Conservation (phyloP, 1,284 basidiomycete genomes). For the Moniliella sp. region DNA sequence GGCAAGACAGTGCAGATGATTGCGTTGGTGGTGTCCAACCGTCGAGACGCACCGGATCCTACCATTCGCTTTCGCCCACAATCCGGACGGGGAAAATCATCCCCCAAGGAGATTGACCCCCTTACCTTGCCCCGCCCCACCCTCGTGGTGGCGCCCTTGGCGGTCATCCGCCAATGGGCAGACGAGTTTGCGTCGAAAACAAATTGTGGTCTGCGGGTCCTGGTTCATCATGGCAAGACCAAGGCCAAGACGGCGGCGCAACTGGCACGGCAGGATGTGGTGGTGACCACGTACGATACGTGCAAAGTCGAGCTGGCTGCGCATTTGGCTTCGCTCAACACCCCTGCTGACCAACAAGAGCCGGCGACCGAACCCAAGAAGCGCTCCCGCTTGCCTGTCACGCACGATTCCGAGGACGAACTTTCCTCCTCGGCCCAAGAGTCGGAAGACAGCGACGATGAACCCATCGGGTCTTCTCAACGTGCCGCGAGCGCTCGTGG, state of each 20-base stretch:
- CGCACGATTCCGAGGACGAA: too few species aligned
- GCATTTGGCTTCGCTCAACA: too few species aligned
- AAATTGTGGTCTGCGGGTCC: constrained; percentile 14
- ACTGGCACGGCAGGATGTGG: constrained; percentile 16
- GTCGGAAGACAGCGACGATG: constrained; percentile 1
- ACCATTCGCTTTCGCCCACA: constrained; percentile 1
- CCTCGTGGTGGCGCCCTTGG: constrained; percentile 36
- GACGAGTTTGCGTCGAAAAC: constrained; percentile 62
- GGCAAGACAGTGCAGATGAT: constrained; percentile 61
- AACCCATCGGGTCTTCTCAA: neutral
- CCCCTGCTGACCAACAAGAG: constrained; percentile 16
- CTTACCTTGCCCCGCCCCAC: constrained; percentile 7
- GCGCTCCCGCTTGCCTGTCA: too few species aligned
- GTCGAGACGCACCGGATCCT: neutral
- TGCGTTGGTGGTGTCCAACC: constrained; percentile 46
- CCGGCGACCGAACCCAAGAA: too few species aligned
- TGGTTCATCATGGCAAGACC: constrained; percentile 22
- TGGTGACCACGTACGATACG: constrained; percentile 27
- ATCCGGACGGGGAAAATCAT: neutral
- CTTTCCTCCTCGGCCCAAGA: neutral
- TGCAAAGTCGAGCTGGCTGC: constrained; percentile 14
- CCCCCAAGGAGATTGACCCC: neutral
- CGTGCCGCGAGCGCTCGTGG: neutral
- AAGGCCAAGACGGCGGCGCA: constrained; percentile 11
- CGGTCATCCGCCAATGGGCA: constrained; percentile 77